A percentile compares a stretch with the other conserved stretches of the same genome.
phyloP scores from a whole-genome alignment of 352 stramenopile genomes.

The Globisporangium orthogonon region DNA sequence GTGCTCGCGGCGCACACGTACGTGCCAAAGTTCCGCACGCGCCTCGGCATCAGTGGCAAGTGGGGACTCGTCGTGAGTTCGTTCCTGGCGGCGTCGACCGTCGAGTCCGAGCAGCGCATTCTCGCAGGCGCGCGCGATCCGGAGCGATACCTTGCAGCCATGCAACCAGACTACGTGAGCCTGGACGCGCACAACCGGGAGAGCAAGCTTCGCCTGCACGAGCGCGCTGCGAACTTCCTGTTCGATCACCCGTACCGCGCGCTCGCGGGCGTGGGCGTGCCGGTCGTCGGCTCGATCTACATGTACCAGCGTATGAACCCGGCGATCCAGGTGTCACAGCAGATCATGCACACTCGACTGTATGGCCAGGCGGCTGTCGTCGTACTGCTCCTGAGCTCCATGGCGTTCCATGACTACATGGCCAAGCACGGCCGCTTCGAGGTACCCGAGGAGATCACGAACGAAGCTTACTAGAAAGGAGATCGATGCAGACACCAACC shows the following conservation, averaged over 20 bases:
- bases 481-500: too few relatives aligned
- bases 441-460: constrained; percentile 45
- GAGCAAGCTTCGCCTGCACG: constrained; percentile 43
- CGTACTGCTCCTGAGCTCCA: constrained; percentile 63
- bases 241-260: constrained; percentile 78
- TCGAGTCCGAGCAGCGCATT: constrained; percentile 58
- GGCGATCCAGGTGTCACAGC: constrained; percentile 62
- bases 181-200: constrained; percentile 19
- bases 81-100: constrained; percentile 52
- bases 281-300: constrained; percentile 70
- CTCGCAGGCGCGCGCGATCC: constrained; percentile 62
- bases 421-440: constrained; percentile 57
- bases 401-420: constrained; percentile 87
- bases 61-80: constrained; percentile 58
- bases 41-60: constrained; percentile 68
- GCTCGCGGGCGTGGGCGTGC: constrained; percentile 40
- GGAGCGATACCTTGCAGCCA: constrained; percentile 52
- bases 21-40: constrained; percentile 60
- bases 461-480: constrained; percentile 24
- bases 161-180: constrained; percentile 43
- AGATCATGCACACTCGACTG: constrained; percentile 86
- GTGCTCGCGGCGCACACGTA: constrained; percentile 51
- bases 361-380: constrained; percentile 73
- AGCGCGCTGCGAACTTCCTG: constrained; percentile 63
- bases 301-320: constrained; percentile 62